phyloP scores from a whole-genome alignment of 1,284 basidiomycete genomes.

The Phellopilus nigrolimitatus region DNA sequence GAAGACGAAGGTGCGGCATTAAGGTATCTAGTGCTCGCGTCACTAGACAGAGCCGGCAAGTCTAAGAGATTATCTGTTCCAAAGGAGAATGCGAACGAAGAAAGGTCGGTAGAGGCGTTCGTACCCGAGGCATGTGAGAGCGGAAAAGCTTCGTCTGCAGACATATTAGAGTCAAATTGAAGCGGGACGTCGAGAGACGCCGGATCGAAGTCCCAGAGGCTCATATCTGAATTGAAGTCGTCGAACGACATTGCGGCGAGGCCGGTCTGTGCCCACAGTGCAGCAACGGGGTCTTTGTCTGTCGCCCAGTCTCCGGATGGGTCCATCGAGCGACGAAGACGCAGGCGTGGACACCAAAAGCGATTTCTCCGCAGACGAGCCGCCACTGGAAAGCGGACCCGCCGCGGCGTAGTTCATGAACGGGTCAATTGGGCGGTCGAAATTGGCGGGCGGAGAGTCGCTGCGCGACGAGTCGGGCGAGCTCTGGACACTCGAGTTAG shows the following conservation, averaged over 20 bases:
- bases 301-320: conserved; percentile 3
- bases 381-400: neutral
- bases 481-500: conserved; percentile 5
- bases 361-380: conserved; percentile 14
- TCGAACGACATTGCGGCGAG: conserved; percentile 4
- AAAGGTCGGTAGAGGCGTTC: neutral
- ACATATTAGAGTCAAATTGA: neutral
- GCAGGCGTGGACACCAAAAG: conserved; percentile 3
- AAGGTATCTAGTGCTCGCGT: neutral
- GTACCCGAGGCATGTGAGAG: no score
- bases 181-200: neutral
- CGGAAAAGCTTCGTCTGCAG: no score
- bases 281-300: neutral
- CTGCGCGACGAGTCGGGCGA: conserved; percentile 13
- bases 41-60: neutral
- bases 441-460: conserved; percentile 9
- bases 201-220: neutral
- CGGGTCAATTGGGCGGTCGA: conserved; percentile 11
- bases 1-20: conserved; percentile 1
- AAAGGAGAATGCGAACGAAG: conserved; percentile 10
- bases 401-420: conserved; percentile 3
- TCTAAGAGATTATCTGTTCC: neutral
- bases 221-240: neutral
- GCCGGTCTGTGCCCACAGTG: conserved; percentile 2
- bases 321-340: conserved; percentile 13